phyloP scores from a whole-genome alignment of 139 green algal species.

The Coelastrella sp. region DNA sequence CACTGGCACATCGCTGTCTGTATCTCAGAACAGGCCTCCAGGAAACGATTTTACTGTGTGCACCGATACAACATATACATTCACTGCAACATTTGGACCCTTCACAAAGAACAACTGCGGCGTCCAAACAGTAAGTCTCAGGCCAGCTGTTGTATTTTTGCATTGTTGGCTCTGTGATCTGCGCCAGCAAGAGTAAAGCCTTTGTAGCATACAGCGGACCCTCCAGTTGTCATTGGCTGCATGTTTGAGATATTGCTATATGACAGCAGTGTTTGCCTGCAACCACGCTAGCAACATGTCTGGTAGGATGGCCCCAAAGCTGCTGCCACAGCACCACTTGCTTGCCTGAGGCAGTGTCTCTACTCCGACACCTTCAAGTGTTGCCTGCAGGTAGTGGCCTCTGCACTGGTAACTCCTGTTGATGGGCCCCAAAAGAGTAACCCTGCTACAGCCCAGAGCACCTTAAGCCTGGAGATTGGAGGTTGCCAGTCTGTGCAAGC shows the following conservation, averaged over 20 bases:
- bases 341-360: too few species aligned
- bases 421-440: background rate
- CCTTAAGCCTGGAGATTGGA: background rate
- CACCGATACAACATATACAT: constrained; percentile 1
- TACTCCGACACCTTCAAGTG: too few species aligned
- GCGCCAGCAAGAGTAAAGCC: background rate
- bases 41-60: background rate
- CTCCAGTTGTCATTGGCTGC: background rate
- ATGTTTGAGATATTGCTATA: background rate
- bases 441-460: background rate
- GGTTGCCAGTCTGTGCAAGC: background rate
- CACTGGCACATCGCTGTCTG: background rate
- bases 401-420: background rate
- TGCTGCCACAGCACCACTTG: too few species aligned
- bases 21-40: constrained; percentile 3
- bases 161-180: background rate
- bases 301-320: too few species aligned
- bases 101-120: background rate
- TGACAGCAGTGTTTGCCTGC: too few species aligned
- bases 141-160: background rate
- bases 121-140: background rate
- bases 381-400: background rate
- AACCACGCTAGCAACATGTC: too few species aligned
- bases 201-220: background rate
- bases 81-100: constrained; percentile 14